A percentile compares a stretch with the other conserved stretches of the same genome.
Evolutionary conservation across 352 stramenopile genomes (phyloP).

Genomic region (Globisporangium abappressorium): DNA sequence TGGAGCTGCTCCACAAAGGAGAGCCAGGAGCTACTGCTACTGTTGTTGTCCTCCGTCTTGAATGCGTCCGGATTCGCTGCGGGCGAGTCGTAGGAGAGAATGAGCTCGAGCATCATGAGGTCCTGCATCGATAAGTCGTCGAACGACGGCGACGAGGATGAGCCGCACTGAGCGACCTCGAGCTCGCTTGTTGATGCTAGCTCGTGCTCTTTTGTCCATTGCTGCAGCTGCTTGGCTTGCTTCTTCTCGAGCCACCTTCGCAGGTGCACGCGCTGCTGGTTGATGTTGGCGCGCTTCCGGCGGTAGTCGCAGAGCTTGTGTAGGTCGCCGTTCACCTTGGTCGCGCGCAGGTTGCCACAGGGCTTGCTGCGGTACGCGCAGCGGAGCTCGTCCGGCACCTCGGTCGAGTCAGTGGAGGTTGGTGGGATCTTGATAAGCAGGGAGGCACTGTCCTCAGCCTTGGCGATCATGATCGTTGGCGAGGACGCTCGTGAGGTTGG

Average conservation of each 20-base stretch:
- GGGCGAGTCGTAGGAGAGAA: background rate
- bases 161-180: background rate
- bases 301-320: slow-evolving; percentile 45
- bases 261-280: slow-evolving; percentile 37
- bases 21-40: background rate
- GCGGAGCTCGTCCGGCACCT: slow-evolving; percentile 9
- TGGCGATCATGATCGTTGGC: background rate
- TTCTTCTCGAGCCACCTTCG: slow-evolving; percentile 18
- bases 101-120: slow-evolving; percentile 6
- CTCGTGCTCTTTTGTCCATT: background rate
- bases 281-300: slow-evolving; percentile 40
- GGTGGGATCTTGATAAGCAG: background rate
- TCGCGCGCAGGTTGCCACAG: slow-evolving; percentile 29
- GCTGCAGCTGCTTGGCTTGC: slow-evolving; percentile 9
- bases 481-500: background rate
- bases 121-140: background rate
- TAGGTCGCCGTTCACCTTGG: slow-evolving; percentile 45
- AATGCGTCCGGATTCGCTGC: background rate
- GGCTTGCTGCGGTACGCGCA: slow-evolving; percentile 38
- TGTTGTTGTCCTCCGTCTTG: background rate
- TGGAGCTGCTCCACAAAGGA: background rate
- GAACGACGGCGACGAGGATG: background rate
- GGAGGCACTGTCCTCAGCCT: background rate
- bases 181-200: background rate
- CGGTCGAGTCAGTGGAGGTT: background rate